A percentile compares a stretch with the other conserved stretches of the same genome.
phyloP scores from a whole-genome alignment of 805 yeast genomes.

The Yamadazyma laniorum region DNA sequence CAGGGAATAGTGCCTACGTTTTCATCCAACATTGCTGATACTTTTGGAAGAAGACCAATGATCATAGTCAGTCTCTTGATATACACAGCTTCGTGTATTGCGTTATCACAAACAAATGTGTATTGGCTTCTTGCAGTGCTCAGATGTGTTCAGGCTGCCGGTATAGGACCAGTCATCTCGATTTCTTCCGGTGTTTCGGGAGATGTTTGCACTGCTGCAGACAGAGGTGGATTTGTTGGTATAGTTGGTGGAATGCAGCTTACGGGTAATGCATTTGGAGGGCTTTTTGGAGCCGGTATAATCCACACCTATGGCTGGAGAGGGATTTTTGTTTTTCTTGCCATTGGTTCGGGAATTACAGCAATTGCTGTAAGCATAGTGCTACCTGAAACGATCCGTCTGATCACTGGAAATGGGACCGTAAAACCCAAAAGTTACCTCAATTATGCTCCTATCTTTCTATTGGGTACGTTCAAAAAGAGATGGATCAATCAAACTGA shows the following conservation, averaged over 20 bases:
- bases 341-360: constrained; percentile 58
- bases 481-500: constrained; percentile 29
- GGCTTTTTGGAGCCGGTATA: constrained; percentile 58
- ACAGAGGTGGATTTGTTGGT: constrained; percentile 73
- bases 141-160: constrained; percentile 75
- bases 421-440: constrained; percentile 45
- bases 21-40: constrained; percentile 67
- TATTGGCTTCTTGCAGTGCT: constrained; percentile 65
- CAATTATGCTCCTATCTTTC: constrained; percentile 47
- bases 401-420: constrained; percentile 74
- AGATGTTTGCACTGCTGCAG: constrained; percentile 62
- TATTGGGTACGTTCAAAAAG: constrained; percentile 23
- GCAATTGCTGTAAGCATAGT: constrained; percentile 20
- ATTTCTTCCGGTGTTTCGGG: constrained; percentile 70
- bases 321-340: constrained; percentile 73
- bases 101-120: constrained; percentile 55
- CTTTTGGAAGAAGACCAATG: constrained; percentile 69
- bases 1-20: constrained; percentile 79
- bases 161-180: constrained; percentile 74
- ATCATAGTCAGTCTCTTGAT: constrained; percentile 52
- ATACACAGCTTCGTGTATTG: constrained; percentile 62
- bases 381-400: constrained; percentile 75
- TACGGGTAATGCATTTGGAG: constrained; percentile 76
- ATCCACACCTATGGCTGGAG: constrained; percentile 52
- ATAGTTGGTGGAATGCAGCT: constrained; percentile 61